Percentiles rank a stretch among this genome's conserved stretches.
Conservation (phyloP, 257 asterid species). For the Lavandula angustifolia region DNA sequence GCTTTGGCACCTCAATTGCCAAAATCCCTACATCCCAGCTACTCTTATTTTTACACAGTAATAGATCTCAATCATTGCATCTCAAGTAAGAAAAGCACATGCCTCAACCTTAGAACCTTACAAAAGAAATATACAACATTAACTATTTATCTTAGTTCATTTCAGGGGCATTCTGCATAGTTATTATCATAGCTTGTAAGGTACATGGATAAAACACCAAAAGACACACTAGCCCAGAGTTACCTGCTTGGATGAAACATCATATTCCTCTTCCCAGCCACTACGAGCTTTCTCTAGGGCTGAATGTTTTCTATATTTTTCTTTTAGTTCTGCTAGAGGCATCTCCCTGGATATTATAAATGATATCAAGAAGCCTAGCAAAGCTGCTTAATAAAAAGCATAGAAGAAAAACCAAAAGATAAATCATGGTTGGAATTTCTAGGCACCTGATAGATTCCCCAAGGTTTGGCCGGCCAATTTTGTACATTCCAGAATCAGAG, state of each 20-base stretch:
- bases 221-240: slow-evolving; percentile 5
- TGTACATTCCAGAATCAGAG: slow-evolving; percentile 69
- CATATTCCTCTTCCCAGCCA: slow-evolving; percentile 92
- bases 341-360: slow-evolving; percentile 74
- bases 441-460: slow-evolving; percentile 92
- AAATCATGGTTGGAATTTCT: slow-evolving; percentile 21
- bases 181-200: no score
- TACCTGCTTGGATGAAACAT: slow-evolving; percentile 86
- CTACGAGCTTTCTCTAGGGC: slow-evolving; percentile 63
- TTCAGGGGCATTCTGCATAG: no score
- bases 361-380: slow-evolving; percentile 26
- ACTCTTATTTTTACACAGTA: no score
- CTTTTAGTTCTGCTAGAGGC: slow-evolving; percentile 79
- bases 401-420: slow-evolving; percentile 1
- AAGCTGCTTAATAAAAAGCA: slow-evolving; percentile 25
- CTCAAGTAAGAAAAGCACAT: no score
- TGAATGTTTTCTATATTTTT: slow-evolving; percentile 75
- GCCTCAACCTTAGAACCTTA: no score
- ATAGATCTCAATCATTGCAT: no score
- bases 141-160: no score
- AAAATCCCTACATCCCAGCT: neutral
- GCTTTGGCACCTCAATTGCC: slow-evolving; percentile 15
- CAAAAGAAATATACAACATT: no score
- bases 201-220: neutral
- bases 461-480: slow-evolving; percentile 81